Base-by-base conservation (phyloP, 1,139 yeast species). In the Nakaseomyces kungkrabaensis region DNA sequence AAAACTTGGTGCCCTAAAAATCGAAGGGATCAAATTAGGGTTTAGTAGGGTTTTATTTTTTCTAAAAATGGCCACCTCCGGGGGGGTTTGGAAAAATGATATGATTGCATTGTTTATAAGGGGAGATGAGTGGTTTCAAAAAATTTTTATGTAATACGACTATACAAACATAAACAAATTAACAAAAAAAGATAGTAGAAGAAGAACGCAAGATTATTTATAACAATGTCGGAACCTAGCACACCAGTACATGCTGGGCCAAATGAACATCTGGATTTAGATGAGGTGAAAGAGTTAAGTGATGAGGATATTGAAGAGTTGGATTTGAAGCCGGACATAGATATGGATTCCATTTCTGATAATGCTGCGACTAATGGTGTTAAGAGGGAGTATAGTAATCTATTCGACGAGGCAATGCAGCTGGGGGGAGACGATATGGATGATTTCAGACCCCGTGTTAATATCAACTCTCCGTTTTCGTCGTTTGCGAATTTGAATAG, bases 171-270 rank as follows among this genome's bases (percentile, higher is more conserved):
- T 29, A 29, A 29, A 29, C 3, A 29, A 29, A 9, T 29, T 29
- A 29, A 29, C 3, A 7, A 6, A 29, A 9, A 29, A 1, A 7
- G 3, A 29, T 9, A 9, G 3, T 29, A 29, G 9, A 7, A 29
- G 31, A 29, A 29, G 31, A 29, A 29, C 31, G 9, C 4, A 36
- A 13, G 6, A 17, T 13, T 13, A 17, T 17, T 13, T 13, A 13
- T 17, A 17, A 5, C 2, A 17, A 53, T 53, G 55, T 53, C 62
- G 41, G 58, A 62, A 47, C 80, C 81, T 4, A 66, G 66, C 1
- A 76, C 81, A 2, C 81, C 81, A 5, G 53, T 60, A 36, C 80
- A 74, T 54, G 77, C 77, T 4, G 70, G 61, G n/a, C 70, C 79
- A 3, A 68, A 75, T 55, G 74, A 72, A 54, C 77, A 73, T 53